A percentile compares a stretch with the other conserved stretches of the same genome.
Conservation (phyloP, 192 early-diverging fungal species). For the Linnemannia schmuckeri region DNA sequence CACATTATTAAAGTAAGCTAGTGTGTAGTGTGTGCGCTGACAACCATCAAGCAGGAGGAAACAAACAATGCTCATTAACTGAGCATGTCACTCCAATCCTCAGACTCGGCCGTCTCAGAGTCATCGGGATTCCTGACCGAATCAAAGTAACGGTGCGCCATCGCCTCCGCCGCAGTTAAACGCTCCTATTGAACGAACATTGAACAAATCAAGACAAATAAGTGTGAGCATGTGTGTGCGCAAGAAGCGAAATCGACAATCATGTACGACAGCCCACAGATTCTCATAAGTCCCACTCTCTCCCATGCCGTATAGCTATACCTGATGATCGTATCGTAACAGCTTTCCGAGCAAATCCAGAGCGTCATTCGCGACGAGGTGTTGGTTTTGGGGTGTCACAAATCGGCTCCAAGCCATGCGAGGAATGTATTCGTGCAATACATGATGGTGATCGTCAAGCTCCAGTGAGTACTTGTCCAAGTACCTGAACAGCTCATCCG, state of each 20-base stretch:
- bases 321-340: conserved; percentile 75
- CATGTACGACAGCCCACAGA: background rate
- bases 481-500: conserved; percentile 95
- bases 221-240: background rate
- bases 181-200: conserved; percentile 65
- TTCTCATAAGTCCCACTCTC: too few relatives aligned
- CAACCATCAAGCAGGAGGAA: background rate
- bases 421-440: conserved; percentile 85
- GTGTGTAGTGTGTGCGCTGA: background rate
- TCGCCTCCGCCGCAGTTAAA: conserved; percentile 87
- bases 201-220: background rate
- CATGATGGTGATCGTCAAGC: conserved; percentile 87
- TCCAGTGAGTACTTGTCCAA: conserved; percentile 95
- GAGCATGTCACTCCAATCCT: conserved; percentile 42
- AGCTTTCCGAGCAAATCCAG: conserved; percentile 92
- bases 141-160: conserved; percentile 86
- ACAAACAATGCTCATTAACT: background rate
- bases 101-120: conserved; percentile 33
- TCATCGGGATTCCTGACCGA: conserved; percentile 17
- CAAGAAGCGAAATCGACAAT: background rate
- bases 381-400: conserved; percentile 86
- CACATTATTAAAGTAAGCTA: background rate
- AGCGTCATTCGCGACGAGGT: conserved; percentile 85
- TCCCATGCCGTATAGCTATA: background rate
- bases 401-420: conserved; percentile 91